These are phyloP conservation scores for Mycogone perniciosa DNA, from an alignment of 2,329 filamentous ascomycete species.

Conservation along the genomic window DNA sequence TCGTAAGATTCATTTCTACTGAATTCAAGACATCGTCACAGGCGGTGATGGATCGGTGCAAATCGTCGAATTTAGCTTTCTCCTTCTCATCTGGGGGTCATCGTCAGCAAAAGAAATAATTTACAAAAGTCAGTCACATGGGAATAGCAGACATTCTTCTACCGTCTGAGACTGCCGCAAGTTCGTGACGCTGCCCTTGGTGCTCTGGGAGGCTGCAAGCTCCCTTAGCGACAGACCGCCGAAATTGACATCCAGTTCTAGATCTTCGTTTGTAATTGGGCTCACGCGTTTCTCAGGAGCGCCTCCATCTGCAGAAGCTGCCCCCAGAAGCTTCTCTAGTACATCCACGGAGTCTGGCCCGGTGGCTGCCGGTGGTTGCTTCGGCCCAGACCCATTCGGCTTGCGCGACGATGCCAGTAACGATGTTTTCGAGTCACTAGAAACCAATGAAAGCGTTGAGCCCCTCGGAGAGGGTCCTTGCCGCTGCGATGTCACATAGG, in stretches of 20 bases:
- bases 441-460: conserved; percentile 71
- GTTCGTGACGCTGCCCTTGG: conserved; percentile 13
- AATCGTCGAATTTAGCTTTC: conserved; percentile 77
- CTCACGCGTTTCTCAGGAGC: conserved; percentile 12
- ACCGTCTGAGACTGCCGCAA: conserved; percentile 53
- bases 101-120: background rate
- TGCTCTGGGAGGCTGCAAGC: conserved; percentile 43
- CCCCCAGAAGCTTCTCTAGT: conserved; percentile 45
- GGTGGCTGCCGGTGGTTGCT: conserved; percentile 44
- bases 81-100: conserved; percentile 62
- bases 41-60: conserved; percentile 80
- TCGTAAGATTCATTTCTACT: conserved; percentile 85
- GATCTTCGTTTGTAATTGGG: conserved; percentile 40
- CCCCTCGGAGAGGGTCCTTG: conserved; percentile 62
- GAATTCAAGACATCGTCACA: conserved; percentile 92
- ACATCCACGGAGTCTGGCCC: conserved; percentile 65
- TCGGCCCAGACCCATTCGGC: conserved; percentile 62
- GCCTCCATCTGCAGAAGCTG: conserved; percentile 15
- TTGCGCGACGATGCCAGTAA: conserved; percentile 59
- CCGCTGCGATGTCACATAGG: conserved; percentile 61
- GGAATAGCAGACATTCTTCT: conserved; percentile 59
- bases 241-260: conserved; percentile 71
- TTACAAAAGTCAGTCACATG: background rate
- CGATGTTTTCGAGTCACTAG: conserved; percentile 71
- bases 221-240: conserved; percentile 68